phyloP scores from a whole-genome alignment of 495 filamentous ascomycete genomes.

The Glonium stellatum region DNA sequence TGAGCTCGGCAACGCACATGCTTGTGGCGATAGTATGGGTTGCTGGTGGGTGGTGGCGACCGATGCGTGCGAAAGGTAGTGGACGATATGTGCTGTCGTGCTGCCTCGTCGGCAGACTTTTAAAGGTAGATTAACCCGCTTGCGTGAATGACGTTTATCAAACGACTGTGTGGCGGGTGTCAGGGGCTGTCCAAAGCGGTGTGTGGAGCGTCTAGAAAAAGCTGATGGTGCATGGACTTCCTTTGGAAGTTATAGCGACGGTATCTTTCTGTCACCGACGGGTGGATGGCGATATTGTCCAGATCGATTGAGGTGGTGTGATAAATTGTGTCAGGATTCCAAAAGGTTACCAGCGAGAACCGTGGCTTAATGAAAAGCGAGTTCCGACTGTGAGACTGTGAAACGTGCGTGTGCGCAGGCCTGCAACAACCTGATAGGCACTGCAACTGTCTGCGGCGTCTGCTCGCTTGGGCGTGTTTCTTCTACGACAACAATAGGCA shows the following conservation, averaged over 20 bases:
- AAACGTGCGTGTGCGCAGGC: neutral
- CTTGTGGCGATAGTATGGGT: neutral
- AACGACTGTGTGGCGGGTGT: neutral
- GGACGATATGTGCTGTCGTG: neutral
- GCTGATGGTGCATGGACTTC: neutral
- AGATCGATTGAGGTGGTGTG: neutral
- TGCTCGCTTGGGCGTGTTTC: neutral
- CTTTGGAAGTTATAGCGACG: neutral
- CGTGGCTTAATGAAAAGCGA: neutral
- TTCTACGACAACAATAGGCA: neutral
- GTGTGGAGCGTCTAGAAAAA: neutral
- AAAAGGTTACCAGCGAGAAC: neutral
- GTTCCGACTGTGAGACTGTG: neutral
- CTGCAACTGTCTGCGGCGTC: neutral
- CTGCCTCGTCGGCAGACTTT: neutral
- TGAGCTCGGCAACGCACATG: conserved; percentile 39
- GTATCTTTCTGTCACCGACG: neutral
- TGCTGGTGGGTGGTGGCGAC: neutral
- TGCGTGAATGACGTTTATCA: neutral
- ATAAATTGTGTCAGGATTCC: neutral
- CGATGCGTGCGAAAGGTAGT: neutral
- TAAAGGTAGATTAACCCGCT: neutral
- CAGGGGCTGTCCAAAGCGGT: neutral
- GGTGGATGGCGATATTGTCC: neutral
- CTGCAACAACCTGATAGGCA: neutral